Percentiles rank a stretch among this genome's conserved stretches.
phyloP scores from a whole-genome alignment of 176 grass and related monocot species.

The Cenchrus purpureus region DNA sequence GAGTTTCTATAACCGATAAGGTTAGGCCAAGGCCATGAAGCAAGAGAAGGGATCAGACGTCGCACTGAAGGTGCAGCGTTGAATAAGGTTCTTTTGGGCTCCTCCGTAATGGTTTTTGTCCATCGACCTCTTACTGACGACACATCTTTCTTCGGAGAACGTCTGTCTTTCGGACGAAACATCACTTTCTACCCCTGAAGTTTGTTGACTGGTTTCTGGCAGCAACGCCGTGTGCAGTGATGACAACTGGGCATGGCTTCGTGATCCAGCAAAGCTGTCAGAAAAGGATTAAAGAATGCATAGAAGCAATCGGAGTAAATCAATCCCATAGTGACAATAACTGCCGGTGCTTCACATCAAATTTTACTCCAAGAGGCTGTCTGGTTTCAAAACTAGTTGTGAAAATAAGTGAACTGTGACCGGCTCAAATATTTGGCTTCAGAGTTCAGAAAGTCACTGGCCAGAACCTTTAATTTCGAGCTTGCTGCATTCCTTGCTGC shows the following conservation, averaged over 20 bases:
- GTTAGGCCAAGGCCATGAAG: conserved; percentile 52
- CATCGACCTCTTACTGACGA: not conserved
- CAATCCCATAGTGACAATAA: too few species aligned
- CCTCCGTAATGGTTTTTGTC: not conserved
- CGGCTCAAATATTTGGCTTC: not conserved
- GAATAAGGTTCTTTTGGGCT: not conserved
- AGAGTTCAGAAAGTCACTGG: not conserved
- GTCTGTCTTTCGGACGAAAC: not conserved
- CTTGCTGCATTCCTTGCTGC: not conserved
- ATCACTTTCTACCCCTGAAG: conserved; percentile 23
- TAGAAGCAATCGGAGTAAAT: too few species aligned
- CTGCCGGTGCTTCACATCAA: too few species aligned
- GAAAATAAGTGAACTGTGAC: too few species aligned
- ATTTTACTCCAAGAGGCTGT: too few species aligned
- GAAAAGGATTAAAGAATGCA: too few species aligned
- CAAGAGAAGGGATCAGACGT: not conserved
- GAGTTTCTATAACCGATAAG: not conserved
- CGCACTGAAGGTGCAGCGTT: conserved; percentile 29
- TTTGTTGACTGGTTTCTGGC: conserved; percentile 35
- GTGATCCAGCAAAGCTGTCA: too few species aligned
- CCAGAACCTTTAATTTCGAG: not conserved
- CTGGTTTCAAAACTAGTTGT: too few species aligned
- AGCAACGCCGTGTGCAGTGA: too few species aligned
- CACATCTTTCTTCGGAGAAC: too few species aligned
- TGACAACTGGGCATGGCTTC: too few species aligned